A percentile compares a stretch with the other conserved stretches of the same genome.
Conservation (phyloP, 192 early-diverging fungal species). For the Backusella psychrophila region DNA sequence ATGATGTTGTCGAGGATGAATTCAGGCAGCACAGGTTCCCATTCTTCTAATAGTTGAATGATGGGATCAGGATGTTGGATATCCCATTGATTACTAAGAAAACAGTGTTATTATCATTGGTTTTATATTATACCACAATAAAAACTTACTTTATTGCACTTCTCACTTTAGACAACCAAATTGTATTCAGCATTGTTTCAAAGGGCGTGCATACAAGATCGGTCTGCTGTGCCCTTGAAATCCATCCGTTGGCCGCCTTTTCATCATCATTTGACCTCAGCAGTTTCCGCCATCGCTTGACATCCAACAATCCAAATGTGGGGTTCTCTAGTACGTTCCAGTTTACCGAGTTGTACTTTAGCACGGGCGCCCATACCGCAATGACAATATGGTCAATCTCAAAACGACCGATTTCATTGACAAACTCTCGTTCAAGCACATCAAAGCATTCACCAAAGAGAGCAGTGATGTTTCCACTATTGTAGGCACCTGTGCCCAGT, state of each 20-base stretch:
- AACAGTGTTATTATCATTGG: neutral
- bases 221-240: neutral
- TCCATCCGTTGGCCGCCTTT: conserved; percentile 20
- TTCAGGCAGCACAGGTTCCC: conserved; percentile 63
- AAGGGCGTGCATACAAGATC: conserved; percentile 60
- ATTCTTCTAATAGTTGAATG: conserved; percentile 67
- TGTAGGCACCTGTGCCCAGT: conserved; percentile 30
- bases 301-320: conserved; percentile 42
- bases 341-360: conserved; percentile 39
- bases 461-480: conserved; percentile 39
- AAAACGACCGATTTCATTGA: conserved; percentile 54
- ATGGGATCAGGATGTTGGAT: conserved; percentile 63
- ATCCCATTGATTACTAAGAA: conserved; percentile 68
- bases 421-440: conserved; percentile 52
- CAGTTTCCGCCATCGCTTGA: conserved; percentile 59
- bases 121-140: too few species aligned
- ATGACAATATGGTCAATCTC: conserved; percentile 67
- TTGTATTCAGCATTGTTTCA: conserved; percentile 71
- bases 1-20: conserved; percentile 77
- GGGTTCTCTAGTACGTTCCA: conserved; percentile 74
- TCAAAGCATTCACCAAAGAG: conserved; percentile 53
- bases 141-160: conserved; percentile 61
- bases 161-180: conserved; percentile 78
- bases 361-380: conserved; percentile 51
- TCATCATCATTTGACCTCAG: conserved; percentile 39